Evolutionary conservation across 164 flowering plant genomes (phyloP).

Genomic region (Kingdonia uniflora): DNA sequence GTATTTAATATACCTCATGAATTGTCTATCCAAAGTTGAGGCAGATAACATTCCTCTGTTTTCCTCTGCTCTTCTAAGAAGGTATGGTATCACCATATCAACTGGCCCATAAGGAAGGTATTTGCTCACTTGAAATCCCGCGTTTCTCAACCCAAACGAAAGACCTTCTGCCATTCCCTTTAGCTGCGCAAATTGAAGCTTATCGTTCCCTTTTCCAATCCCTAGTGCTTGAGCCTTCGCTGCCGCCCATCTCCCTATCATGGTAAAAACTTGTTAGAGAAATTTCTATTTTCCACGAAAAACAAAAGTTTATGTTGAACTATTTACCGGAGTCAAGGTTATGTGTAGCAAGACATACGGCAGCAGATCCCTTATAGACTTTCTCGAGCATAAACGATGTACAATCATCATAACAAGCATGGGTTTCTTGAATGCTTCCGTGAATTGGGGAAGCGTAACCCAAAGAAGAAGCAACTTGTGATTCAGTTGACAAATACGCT

Average conservation of each 20-base stretch:
- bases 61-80: conserved; percentile 88
- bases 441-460: conserved; percentile 73
- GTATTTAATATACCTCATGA: conserved; percentile 44
- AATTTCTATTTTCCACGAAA: not conserved
- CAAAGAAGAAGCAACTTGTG: conserved; percentile 39
- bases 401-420: conserved; percentile 60
- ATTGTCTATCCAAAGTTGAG: conserved; percentile 48
- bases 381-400: conserved; percentile 56
- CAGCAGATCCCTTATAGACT: conserved; percentile 40
- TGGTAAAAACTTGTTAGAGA: not conserved
- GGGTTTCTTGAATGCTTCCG: conserved; percentile 53
- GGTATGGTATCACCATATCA: conserved; percentile 74
- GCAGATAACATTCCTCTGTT: conserved; percentile 70
- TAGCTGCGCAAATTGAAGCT: conserved; percentile 80
- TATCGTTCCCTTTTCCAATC: conserved; percentile 38
- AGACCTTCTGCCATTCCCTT: conserved; percentile 92
- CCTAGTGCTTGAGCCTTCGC: conserved; percentile 51
- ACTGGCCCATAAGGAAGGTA: conserved; percentile 86
- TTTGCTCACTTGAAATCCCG: conserved; percentile 87
- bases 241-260: conserved; percentile 56
- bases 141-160: conserved; percentile 58
- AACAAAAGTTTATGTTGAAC: too few relatives aligned
- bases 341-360: conserved; percentile 76
- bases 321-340: conserved; percentile 72
- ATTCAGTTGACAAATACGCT: conserved; percentile 73